Evolutionary conservation across 2,329 filamentous ascomycete genomes (phyloP), one percentile per base, ranked within the genome.

Genomic region (Lizonia empirigonia): DNA sequence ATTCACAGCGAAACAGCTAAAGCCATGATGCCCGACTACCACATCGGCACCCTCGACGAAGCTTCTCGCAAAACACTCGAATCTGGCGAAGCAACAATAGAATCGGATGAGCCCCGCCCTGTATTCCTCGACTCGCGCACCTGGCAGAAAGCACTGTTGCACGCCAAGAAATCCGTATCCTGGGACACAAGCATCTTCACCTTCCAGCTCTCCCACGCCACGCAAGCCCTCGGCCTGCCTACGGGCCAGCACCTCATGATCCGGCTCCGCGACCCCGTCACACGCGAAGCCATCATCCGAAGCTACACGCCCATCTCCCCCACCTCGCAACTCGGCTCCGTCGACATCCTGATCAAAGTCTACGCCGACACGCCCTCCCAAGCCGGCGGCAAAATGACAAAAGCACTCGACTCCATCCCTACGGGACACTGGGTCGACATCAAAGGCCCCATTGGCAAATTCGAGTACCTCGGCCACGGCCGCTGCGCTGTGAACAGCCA

Each of bases 1-100:
- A 97, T 97, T 63, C 91, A 96, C 71, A 92, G 88, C 69, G 91
- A 96, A 76, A 96, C 89, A 13, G 92, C 92, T 26, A 96, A 95
- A 75, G 82, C 81, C 15, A 96, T 96, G 91, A 91, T 97, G 87
- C 82, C 83, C 9, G 74, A 81, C 35, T 95, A 96, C 67, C 91
- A 97, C 71, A 85, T 97, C 58, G 92, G 92, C 41, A 85, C 85
- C 0, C 81, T 96, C 10, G 84, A 89, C 60, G 76, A 84, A 58
- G 77, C 77, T 16, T 83, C 86, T 1, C 77, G 79, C 5, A 76
- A 78, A 30, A 68, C 78, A 0, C 79, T 94, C 2, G 76, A 79
- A 12, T 73, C 77, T 46, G 75, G 75, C 20, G 70, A 76, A 12
- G 73, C 73, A 1, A 70, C 77, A 49, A 68, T 70, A 1, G 71